Base-by-base conservation (phyloP, 2,329 filamentous ascomycete species). In the Colletotrichum theobromicola region DNA sequence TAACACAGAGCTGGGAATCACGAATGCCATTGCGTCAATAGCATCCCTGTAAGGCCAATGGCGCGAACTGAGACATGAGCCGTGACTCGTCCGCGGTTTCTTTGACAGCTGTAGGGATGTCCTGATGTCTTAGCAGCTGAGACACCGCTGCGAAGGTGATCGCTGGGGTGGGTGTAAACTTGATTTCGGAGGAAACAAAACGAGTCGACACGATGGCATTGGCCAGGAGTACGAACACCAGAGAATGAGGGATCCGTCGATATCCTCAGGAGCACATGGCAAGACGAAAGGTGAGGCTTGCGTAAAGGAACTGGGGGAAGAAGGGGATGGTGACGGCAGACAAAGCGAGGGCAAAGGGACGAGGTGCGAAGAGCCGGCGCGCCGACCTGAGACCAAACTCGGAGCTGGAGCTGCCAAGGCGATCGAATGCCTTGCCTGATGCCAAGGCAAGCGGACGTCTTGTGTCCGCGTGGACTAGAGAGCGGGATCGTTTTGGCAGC, bases 1-100 rank as follows among this genome's bases (percentile, higher is more conserved):
- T 46, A 46, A 50, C 42, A 50, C 0, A 50, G 0, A 0, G 42
- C 42, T 50, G 42, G 42, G 1, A 50, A 0, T 21, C 0, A n/a
- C 42, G n/a, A 46, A 0, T 50, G 10, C 1, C 1, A 50, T 21
- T 50, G n/a, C 42, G n/a, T 50, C 42, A 50, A 50, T 1, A n/a
- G 42, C 12, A 50, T 50, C 42, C 42, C 42, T 50, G 42, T 50
- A 21, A 50, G n/a, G n/a, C 42, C 42, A 50, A 50, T 21, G n/a
- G 42, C 42, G 42, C n/a, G n/a, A 1, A 50, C 7, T 13, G 4
- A 0, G 7, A 46, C 42, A n/a, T 13, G 42, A n/a, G 42, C 42
- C 1, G 1, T 46, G 42, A 46, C n/a, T 46, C n/a, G 42, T 21
- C 42, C 18, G n/a, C n/a, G 0, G 12, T 34, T 24, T 24, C n/a